These are phyloP conservation scores for Zygosaccharomyces bailii DNA, from an alignment of 805 yeast species.

Conservation along the genomic window DNA sequence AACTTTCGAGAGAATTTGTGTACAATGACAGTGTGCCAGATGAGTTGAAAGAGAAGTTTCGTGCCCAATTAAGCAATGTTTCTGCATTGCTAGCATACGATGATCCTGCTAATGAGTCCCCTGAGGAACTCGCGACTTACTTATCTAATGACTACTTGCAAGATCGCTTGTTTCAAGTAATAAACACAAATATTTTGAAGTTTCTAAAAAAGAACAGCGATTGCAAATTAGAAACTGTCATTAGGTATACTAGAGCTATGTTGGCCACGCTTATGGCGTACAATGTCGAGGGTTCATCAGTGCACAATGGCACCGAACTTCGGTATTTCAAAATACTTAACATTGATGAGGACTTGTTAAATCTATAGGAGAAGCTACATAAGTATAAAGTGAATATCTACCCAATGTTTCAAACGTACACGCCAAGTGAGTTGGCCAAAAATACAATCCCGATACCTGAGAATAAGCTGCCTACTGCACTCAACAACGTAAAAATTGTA, in stretches of 20 bases:
- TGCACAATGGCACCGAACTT: slow-evolving; percentile 19
- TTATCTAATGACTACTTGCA: slow-evolving; percentile 29
- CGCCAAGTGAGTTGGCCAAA: slow-evolving; percentile 44
- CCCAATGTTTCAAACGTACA: slow-evolving; percentile 36
- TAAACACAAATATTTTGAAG: slow-evolving; percentile 40
- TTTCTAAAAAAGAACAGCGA: slow-evolving; percentile 42
- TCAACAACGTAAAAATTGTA: slow-evolving; percentile 22
- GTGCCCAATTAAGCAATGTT: slow-evolving; percentile 42
- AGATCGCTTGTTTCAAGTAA: slow-evolving; percentile 32
- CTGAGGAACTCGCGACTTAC: slow-evolving; percentile 26
- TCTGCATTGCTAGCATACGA: slow-evolving; percentile 52
- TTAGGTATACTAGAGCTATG: slow-evolving; percentile 41
- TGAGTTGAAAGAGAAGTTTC: slow-evolving; percentile 33
- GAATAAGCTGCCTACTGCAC: slow-evolving; percentile 36
- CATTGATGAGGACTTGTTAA: slow-evolving; percentile 45
- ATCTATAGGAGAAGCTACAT: slow-evolving; percentile 17
- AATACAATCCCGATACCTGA: slow-evolving; percentile 42
- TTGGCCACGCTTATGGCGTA: slow-evolving; percentile 34
- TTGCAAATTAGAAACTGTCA: slow-evolving; percentile 43
- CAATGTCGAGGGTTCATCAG: slow-evolving; percentile 34
- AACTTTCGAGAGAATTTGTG: slow-evolving; percentile 25
- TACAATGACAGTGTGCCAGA: slow-evolving; percentile 16
- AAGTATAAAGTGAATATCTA: not conserved
- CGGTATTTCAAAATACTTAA: slow-evolving; percentile 39
- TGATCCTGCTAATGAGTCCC: slow-evolving; percentile 43